These are phyloP conservation scores for Ophiocordyceps unilateralis DNA, from an alignment of 2,329 filamentous ascomycete species.

Conservation along the genomic window DNA sequence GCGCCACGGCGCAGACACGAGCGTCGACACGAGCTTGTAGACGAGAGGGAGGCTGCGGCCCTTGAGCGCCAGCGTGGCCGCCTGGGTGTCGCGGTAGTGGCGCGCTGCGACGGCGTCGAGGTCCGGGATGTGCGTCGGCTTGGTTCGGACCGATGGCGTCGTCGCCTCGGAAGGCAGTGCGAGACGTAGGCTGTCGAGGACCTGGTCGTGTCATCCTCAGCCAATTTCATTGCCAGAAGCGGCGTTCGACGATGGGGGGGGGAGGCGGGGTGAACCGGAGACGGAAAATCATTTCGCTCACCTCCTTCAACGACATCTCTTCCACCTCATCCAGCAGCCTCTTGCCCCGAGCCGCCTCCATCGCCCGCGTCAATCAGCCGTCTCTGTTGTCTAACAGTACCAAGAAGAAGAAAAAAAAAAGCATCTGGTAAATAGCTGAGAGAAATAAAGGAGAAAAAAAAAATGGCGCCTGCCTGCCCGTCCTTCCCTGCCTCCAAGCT, in stretches of 20 bases:
- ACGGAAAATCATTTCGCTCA: constrained; percentile 16
- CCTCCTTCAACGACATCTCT: constrained; percentile 41
- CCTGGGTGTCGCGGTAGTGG: constrained; percentile 31
- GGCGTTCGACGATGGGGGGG: background rate
- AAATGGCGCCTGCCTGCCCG: constrained; percentile 41
- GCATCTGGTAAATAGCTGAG: no score
- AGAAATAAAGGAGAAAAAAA: background rate
- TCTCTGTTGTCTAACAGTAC: background rate
- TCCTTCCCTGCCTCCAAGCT: constrained; percentile 36
- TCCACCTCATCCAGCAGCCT: constrained; percentile 37
- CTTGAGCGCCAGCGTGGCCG: constrained; percentile 28
- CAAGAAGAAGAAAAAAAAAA: background rate
- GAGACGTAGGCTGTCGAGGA: constrained; percentile 3
- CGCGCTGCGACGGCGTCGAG: constrained; percentile 28
- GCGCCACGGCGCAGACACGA: constrained; percentile 28
- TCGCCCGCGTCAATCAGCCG: constrained; percentile 3
- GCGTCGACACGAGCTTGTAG: constrained; percentile 34
- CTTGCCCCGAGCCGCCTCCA: constrained; percentile 27
- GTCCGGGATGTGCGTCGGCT: constrained; percentile 21
- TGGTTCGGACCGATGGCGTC: constrained; percentile 2
- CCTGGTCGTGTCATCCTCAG: background rate
- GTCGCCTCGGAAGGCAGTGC: no score
- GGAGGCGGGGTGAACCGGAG: background rate
- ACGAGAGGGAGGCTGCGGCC: constrained; percentile 37
- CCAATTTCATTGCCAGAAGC: no score